Conservation (phyloP, 2,329 filamentous ascomycete genomes). For the Fusarium bulbicola region DNA sequence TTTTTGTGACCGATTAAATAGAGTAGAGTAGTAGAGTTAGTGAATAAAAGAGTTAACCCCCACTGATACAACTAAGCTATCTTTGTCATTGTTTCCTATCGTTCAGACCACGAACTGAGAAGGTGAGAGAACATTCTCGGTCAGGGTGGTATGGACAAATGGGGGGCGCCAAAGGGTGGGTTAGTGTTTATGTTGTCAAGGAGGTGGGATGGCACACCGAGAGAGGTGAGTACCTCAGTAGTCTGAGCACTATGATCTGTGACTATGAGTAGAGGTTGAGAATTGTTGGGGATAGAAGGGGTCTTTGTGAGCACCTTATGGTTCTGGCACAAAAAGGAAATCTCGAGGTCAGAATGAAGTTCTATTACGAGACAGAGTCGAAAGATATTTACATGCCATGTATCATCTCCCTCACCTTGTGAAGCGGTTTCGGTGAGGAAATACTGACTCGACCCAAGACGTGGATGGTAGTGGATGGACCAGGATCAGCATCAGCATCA, state of each 20-base stretch:
- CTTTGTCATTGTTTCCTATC: slow-evolving; percentile 39
- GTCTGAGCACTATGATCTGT: not conserved
- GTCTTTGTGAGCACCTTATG: not conserved
- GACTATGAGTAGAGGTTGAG: not conserved
- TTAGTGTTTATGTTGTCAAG: slow-evolving; percentile 28
- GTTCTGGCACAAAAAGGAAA: not conserved
- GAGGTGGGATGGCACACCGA: slow-evolving; percentile 32
- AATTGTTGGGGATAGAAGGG: not conserved
- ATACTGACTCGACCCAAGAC: slow-evolving; percentile 17
- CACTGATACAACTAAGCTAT: slow-evolving; percentile 18
- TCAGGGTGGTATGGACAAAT: slow-evolving; percentile 26
- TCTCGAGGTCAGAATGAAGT: not conserved
- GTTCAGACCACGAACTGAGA: slow-evolving; percentile 5
- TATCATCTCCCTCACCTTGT: not conserved
- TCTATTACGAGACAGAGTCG: not conserved
- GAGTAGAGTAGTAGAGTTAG: not conserved
- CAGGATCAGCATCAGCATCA: not conserved
- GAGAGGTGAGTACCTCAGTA: slow-evolving; percentile 5
- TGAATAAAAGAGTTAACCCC: not conserved
- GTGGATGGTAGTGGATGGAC: slow-evolving; percentile 4
- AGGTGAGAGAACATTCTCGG: slow-evolving; percentile 18
- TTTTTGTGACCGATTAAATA: not conserved
- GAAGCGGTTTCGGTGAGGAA: slow-evolving; percentile 33
- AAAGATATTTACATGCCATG: not conserved
- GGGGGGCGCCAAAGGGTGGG: slow-evolving; percentile 19